These are phyloP conservation scores for Gloeostereum incarnatum DNA, from an alignment of 768 basidiomycete genomes.

Conservation along the genomic window DNA sequence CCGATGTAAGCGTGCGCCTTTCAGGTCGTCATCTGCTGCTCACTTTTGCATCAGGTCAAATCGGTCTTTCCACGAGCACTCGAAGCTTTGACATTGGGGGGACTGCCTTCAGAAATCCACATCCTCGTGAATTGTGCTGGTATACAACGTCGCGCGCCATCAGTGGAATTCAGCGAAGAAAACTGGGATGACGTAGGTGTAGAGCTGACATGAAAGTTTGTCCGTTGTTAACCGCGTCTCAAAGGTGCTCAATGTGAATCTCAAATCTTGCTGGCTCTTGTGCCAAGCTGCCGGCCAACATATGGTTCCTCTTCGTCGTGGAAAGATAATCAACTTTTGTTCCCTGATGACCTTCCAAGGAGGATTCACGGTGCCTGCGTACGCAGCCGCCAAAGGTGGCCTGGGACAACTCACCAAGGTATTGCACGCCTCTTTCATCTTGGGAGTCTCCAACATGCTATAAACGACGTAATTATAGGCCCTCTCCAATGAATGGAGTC, in stretches of 20 bases:
- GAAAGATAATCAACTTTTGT: conserved; percentile 70
- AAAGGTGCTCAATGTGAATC: conserved; percentile 79
- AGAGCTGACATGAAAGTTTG: conserved; percentile 6
- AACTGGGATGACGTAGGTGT: conserved; percentile 60
- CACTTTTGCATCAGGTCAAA: no score
- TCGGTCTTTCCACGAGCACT: conserved; percentile 30
- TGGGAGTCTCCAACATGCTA: no score
- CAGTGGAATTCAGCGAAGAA: conserved; percentile 51
- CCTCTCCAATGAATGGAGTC: conserved; percentile 89
- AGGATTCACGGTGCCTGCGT: conserved; percentile 75
- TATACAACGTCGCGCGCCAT: conserved; percentile 47
- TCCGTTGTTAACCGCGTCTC: conserved; percentile 7
- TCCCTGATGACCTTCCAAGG: conserved; percentile 55
- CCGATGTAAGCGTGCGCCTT: no score
- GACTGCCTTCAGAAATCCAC: conserved; percentile 39
- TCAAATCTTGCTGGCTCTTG: conserved; percentile 81
- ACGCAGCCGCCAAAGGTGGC: conserved; percentile 87
- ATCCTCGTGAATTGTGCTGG: conserved; percentile 69
- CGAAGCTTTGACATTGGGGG: conserved; percentile 21
- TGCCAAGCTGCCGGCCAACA: conserved; percentile 82
- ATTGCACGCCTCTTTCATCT: no score
- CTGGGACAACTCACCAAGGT: conserved; percentile 80
- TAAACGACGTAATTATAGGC: no score
- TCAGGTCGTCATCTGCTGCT: no score
- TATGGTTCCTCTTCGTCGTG: conserved; percentile 64